Conservation (phyloP, 345 rosid genomes). For the Hibiscus tridactylites region DNA sequence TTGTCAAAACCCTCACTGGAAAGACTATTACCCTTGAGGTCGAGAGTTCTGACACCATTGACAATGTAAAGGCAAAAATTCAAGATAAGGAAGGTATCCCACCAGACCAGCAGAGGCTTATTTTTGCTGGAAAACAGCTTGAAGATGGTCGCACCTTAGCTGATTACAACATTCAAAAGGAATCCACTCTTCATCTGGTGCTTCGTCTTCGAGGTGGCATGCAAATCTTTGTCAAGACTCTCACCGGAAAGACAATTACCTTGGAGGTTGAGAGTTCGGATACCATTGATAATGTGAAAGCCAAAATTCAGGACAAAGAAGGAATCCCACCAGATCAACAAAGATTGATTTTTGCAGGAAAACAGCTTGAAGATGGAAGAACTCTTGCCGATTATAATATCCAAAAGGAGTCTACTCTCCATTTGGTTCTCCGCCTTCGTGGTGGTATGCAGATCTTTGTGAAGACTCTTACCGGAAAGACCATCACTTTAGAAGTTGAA, state of each 20-base stretch:
- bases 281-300: background rate
- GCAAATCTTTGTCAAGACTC: conserved; percentile 1
- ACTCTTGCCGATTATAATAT: background rate
- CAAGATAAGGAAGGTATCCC: too few species aligned
- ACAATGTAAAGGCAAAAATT: too few species aligned
- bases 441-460: background rate
- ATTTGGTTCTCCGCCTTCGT: background rate
- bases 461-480: background rate
- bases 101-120: too few species aligned
- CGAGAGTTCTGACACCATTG: too few species aligned
- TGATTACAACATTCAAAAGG: too few species aligned
- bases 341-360: background rate
- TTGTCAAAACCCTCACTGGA: too few species aligned
- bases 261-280: background rate
- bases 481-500: background rate
- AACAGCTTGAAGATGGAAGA: background rate
- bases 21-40: too few species aligned
- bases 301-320: background rate
- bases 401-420: background rate
- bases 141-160: too few species aligned
- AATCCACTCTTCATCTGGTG: too few species aligned
- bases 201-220: too few species aligned
- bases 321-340: background rate
- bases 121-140: too few species aligned
- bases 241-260: background rate